A percentile compares a stretch with the other conserved stretches of the same genome.
Conservation (phyloP, 1,139 yeast species). For the Komagataea norvegica region DNA sequence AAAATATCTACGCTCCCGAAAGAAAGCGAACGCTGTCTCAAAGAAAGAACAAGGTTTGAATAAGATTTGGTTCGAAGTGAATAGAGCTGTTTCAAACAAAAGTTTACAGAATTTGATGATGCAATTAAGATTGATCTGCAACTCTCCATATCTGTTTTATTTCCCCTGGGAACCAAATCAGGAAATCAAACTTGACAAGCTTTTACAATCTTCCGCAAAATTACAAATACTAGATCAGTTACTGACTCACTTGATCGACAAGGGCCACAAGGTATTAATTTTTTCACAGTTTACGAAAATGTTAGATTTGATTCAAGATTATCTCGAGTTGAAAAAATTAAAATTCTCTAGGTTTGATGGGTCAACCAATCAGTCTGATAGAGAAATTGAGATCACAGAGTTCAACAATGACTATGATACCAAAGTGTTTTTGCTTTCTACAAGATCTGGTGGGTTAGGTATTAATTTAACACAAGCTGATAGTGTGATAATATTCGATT, state of each 20-base stretch:
- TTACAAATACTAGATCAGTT: slow-evolving; percentile 65
- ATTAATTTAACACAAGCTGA: slow-evolving; percentile 84
- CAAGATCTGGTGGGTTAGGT: slow-evolving; percentile 95
- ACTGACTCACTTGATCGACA: slow-evolving; percentile 41
- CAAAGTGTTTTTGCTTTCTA: slow-evolving; percentile 66
- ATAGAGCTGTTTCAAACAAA: slow-evolving; percentile 36
- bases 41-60: slow-evolving; percentile 14
- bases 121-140: slow-evolving; percentile 81
- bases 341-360: slow-evolving; percentile 73
- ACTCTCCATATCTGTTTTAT: slow-evolving; percentile 78
- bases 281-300: slow-evolving; percentile 82
- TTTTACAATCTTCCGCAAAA: slow-evolving; percentile 60
- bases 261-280: slow-evolving; percentile 64
- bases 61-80: slow-evolving; percentile 26
- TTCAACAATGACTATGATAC: slow-evolving; percentile 41
- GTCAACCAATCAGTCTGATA: slow-evolving; percentile 53
- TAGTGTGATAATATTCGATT: slow-evolving; percentile 83
- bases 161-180: slow-evolving; percentile 60
- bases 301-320: slow-evolving; percentile 72
- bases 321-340: slow-evolving; percentile 47
- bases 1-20: slow-evolving; percentile 13
- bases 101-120: slow-evolving; percentile 63
- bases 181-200: slow-evolving; percentile 34
- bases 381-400: slow-evolving; percentile 57
- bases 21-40: slow-evolving; percentile 7